Base-by-base conservation (phyloP, 2,329 filamentous ascomycete species). In the Colletotrichum falcatum region DNA sequence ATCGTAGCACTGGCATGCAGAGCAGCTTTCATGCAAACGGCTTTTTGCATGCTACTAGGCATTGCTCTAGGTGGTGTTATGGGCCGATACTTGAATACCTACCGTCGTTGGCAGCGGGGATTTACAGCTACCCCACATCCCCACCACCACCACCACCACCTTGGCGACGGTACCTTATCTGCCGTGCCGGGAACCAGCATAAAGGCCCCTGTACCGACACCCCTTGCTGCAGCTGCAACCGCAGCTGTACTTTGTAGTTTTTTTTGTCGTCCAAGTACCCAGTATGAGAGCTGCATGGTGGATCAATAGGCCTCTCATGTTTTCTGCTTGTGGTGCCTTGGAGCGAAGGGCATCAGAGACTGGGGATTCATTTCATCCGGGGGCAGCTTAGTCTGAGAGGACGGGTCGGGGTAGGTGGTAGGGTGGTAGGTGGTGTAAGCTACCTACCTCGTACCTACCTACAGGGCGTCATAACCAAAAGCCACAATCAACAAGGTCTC, bases 151-250 rank as follows among this genome's bases (percentile, higher is more conserved):
- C 35, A n/a, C 35, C 37, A 16, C 5, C 37, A 16, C 37, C 37
- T 16, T 4, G 37, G 12, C 3, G 3, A 11, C 14, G 26, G 14
- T 37, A 11, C 20, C 44, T 46, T 5, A 49, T 48, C 28, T 44
- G 42, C 42, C 20, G 42, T 42, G 48, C 59, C 20, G 60, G 42
- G 42, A 64, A 56, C 42, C 51, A 64, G 55, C 65, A 56, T 7
- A 8, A 11, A 35, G 8, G 44, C 44, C 42, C 42, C 28, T 54
- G 48, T 62, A 49, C 28, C 12, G 2, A 6, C 33, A 6, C 37
- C 62, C 48, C 65, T 35, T 55, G 49, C 30, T 63, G 65, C 59
- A 66, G 58, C 46, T 44, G 8, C 18, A 44, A 7, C 42, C 11
- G 39, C 16, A 42, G 39, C 16, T 42, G 20, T n/a, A n/a, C n/a